Base-by-base conservation (phyloP, 768 basidiomycete genomes). In the Mycena maculata region DNA sequence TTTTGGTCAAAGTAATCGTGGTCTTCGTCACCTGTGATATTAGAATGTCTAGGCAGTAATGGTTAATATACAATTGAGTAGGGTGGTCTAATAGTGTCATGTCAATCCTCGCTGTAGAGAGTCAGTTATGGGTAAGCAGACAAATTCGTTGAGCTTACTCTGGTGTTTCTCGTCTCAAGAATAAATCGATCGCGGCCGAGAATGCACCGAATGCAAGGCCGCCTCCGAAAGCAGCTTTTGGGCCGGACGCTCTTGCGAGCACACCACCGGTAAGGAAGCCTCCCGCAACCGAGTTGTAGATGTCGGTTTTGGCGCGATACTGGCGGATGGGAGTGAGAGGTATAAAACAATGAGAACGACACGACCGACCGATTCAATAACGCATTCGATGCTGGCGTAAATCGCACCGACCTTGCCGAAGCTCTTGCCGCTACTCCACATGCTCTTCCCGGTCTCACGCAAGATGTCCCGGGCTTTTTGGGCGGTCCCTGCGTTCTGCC, bases 241-340 rank as follows among this genome's bases (percentile, higher is more conserved):
- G 93, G 1, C 97, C 96, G 0, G 94, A 89, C 74, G 93, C 89
- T 41, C 94, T 86, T 12, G 96, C 96, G 4, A 98, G 87, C 22
- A 98, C 83, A 39, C 92, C 95, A 30, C 97, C 97, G 4, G 95
- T 88, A 5, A 96, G 76, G 76, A 97, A 95, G 1, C 97, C 97
- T 8, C 93, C 91, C 15, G 90, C 87, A 20, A 95, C 87, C 12
- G 95, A 92, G 76, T 99, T 99, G 61, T 89, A 91, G 72, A 98
- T 93, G 77, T 99, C 97, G 74, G 98, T 96, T 80, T 90, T 95
- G 11, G 95, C 96, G 48, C 97, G 95, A 79, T 98, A 99, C 96
- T 98, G 67, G 20, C n/a, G 48, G 31, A 33, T 31, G 54, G 30
- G 65, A 55, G 58, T 53, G 28, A 27, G 31, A 20, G 13, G 16